Evolutionary conservation across 805 yeast genomes (phyloP).

Genomic region (Candida berthetii): DNA sequence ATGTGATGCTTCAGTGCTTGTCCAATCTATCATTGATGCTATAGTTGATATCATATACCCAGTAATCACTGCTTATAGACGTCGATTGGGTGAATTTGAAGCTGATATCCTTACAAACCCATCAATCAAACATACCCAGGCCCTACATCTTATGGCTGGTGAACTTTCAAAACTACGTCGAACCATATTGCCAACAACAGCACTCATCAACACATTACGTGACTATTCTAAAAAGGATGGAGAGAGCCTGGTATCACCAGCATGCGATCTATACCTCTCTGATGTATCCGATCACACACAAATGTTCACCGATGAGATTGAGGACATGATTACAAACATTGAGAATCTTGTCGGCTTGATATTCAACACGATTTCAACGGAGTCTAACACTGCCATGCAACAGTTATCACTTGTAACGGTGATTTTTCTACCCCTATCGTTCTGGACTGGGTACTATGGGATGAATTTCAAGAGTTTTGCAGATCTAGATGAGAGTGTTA

Average conservation of each 20-base stretch:
- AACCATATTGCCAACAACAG: constrained; percentile 39
- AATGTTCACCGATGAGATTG: constrained; percentile 46
- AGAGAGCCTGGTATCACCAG: constrained; percentile 29
- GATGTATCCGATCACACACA: constrained; percentile 54
- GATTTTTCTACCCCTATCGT: constrained; percentile 50
- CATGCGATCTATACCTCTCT: constrained; percentile 40
- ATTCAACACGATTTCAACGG: constrained; percentile 52
- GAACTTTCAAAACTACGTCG: constrained; percentile 44
- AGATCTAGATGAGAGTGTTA: constrained; percentile 24
- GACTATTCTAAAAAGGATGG: constrained; percentile 26
- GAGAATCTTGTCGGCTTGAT: constrained; percentile 44
- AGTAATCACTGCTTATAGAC: constrained; percentile 44
- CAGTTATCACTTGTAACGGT: constrained; percentile 51
- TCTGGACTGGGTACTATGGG: constrained; percentile 56
- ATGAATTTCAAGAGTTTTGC: constrained; percentile 35
- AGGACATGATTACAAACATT: constrained; percentile 45
- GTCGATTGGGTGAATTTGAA: constrained; percentile 42
- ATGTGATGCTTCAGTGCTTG: constrained; percentile 43
- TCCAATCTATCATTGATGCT: constrained; percentile 50
- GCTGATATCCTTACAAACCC: constrained; percentile 45
- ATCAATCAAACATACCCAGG: constrained; percentile 42
- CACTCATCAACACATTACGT: constrained; percentile 38
- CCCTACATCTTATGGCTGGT: constrained; percentile 45
- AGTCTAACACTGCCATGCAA: constrained; percentile 48
- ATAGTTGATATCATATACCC: constrained; percentile 49